Evolutionary conservation across 805 yeast species (phyloP), one percentile per base, ranked within the genome.

Genomic region (Candida yuanshanica): DNA sequence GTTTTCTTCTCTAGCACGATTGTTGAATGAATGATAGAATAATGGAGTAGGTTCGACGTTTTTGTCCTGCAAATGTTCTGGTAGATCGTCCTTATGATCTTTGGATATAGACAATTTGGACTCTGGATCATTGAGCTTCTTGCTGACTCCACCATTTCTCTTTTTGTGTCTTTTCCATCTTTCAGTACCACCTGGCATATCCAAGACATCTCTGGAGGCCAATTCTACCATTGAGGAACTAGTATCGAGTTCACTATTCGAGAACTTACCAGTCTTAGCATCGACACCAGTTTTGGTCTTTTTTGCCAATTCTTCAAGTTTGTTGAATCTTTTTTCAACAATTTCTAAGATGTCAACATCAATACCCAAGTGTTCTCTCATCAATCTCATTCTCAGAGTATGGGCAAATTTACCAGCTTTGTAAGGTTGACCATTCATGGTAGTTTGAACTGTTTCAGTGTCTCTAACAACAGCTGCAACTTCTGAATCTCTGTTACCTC

Each of bases 301-400:
- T 35, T 48, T 52, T 6, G 74, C 72, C 23, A 62, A 35, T 21
- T 55, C 49, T 42, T 65, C 68, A 20, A 70, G 49, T 39, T 63
- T 67, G 37, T 62, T 67, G 47, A 85, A 82, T 50, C 84, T 72
- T 50, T 90, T 70, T 56, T 89, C 96, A 24, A 88, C 83, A 34
- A 83, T 63, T 42, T 90, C 97, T 20, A 89, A 63, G 13, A 82
- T 68, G 62, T 90, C 97, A 33, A 89, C 93, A 60, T 89, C 95
- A 40, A 95, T 82, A 20, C 99, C 99, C 20, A 93, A 59, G 64
- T 93, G 99, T 58, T 93, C 99, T 49, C 99, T 75, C 99, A 93
- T 93, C 38, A 95, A 70, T 47, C 97, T 74, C 68, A 89, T 77
- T 53, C 99, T 74, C 45, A 93, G 65, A 2, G 93, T 81, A 59